phyloP scores from a whole-genome alignment of 306 rosid species.

The Canavalia ensiformis region DNA sequence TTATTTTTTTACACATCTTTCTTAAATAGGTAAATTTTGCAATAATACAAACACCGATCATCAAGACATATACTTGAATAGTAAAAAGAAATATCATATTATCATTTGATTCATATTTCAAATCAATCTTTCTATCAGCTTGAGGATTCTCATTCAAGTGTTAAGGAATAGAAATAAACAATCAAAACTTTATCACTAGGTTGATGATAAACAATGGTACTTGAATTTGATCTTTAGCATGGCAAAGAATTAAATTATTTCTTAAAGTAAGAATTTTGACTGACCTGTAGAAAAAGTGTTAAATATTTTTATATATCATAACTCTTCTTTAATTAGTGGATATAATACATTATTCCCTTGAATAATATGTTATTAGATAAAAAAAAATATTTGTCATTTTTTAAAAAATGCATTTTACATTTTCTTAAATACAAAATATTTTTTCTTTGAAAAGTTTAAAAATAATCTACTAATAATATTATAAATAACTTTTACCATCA shows the following conservation, averaged over 20 bases:
- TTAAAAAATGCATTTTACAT: no score
- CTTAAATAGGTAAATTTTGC: not conserved
- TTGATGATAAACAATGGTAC: not conserved
- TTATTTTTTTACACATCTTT: not conserved
- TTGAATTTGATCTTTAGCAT: not conserved
- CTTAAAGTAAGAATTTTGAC: not conserved
- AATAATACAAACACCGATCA: not conserved
- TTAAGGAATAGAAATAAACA: not conserved
- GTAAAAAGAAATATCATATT: not conserved
- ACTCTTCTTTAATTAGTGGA: no score
- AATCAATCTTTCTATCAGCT: not conserved
- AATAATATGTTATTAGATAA: no score
- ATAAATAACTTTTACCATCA: no score
- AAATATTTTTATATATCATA: no score
- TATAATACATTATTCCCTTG: no score
- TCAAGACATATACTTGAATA: not conserved
- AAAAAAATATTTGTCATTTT: no score
- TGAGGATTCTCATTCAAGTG: not conserved
- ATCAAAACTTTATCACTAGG: not conserved
- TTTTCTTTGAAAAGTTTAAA: no score
- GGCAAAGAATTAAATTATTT: slow-evolving; percentile 34
- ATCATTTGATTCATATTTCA: not conserved
- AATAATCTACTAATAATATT: no score
- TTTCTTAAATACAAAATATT: no score
- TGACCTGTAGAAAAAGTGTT: not conserved